Conservation (phyloP, 331 rosid genomes). For the Prunus yedoensis region DNA sequence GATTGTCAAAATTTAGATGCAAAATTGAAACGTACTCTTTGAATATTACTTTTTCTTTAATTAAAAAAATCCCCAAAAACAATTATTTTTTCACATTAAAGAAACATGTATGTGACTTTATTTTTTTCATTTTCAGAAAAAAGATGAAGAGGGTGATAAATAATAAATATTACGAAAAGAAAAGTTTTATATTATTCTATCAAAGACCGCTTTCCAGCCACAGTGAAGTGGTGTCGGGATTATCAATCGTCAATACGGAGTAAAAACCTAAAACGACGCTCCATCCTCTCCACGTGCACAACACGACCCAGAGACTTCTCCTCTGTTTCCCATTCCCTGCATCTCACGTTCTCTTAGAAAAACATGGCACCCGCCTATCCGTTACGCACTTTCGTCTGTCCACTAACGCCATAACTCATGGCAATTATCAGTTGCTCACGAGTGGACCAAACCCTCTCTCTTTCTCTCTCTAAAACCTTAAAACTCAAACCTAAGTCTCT, state of each 20-base stretch:
- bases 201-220: slow-evolving; percentile 8
- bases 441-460: not conserved
- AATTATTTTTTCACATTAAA: too few species aligned
- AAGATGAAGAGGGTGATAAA: not conserved
- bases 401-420: slow-evolving; percentile 9
- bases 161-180: not conserved
- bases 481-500: not conserved
- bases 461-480: not conserved
- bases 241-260: not conserved
- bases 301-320: slow-evolving; percentile 23
- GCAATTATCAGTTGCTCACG: not conserved
- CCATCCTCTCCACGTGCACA: not conserved
- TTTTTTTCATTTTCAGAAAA: not conserved
- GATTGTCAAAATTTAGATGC: too few species aligned
- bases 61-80: too few species aligned
- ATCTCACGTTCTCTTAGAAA: not conserved
- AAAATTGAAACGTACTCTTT: too few species aligned
- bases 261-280: slow-evolving; percentile 4
- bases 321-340: not conserved
- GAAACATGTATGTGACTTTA: not conserved
- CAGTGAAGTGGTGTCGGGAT: slow-evolving; percentile 5
- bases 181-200: not conserved
- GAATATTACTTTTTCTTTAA: too few species aligned
- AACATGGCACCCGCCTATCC: slow-evolving; percentile 8
- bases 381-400: slow-evolving; percentile 13